These are phyloP conservation scores for Akebia trifoliata DNA, from an alignment of 164 flowering plant genomes.

Conservation along the genomic window DNA sequence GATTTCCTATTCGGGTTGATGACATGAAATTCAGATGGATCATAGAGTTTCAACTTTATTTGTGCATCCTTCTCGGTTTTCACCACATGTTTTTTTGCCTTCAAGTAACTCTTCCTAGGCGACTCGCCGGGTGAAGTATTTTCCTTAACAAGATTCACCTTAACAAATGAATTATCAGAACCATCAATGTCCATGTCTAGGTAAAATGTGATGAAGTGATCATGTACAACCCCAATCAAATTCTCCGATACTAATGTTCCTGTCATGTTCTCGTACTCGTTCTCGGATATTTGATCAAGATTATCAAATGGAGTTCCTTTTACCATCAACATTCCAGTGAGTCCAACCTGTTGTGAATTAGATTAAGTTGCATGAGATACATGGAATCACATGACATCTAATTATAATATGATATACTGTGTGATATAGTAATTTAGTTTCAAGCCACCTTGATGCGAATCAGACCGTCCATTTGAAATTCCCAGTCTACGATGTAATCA, in stretches of 20 bases:
- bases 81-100: conserved; percentile 50
- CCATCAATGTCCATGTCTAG: conserved; percentile 73
- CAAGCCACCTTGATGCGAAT: conserved; percentile 41
- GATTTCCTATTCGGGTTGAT: conserved; percentile 61
- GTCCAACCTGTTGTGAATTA: conserved; percentile 39
- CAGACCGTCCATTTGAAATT: conserved; percentile 48
- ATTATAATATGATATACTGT: no score
- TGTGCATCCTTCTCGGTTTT: conserved; percentile 87
- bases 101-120: conserved; percentile 68
- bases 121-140: conserved; percentile 42
- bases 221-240: conserved; percentile 52
- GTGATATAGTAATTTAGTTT: no score
- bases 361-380: no score
- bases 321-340: conserved; percentile 52
- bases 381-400: background rate
- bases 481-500: conserved; percentile 63
- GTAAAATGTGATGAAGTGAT: conserved; percentile 53
- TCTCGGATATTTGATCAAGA: conserved; percentile 23
- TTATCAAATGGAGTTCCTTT: conserved; percentile 37
- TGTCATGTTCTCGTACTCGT: conserved; percentile 26
- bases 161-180: conserved; percentile 63
- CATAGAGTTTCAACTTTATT: conserved; percentile 70
- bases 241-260: conserved; percentile 56
- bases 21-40: conserved; percentile 81
- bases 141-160: conserved; percentile 46